Conservation (phyloP, 2,329 filamentous ascomycete species). For the Trichoderma semiorbis region DNA sequence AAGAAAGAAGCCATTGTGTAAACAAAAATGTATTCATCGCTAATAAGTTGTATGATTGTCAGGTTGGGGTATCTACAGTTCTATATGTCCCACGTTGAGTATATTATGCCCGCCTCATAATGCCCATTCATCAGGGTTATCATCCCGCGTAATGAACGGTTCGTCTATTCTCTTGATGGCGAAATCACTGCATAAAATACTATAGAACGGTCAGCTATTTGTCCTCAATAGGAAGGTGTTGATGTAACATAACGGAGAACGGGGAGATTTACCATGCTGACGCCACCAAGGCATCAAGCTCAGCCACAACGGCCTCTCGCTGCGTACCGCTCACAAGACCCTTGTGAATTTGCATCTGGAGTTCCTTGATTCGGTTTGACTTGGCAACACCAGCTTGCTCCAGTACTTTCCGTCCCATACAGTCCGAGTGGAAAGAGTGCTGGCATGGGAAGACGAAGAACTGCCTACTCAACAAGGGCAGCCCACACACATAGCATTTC, state of each 20-base stretch:
- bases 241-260: background rate
- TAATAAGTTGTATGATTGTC: background rate
- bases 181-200: conserved; percentile 90
- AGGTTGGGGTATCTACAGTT: conserved; percentile 15
- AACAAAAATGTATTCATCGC: background rate
- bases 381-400: conserved; percentile 74
- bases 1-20: background rate
- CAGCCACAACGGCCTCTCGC: conserved; percentile 78
- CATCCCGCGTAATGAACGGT: conserved; percentile 74
- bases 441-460: conserved; percentile 99
- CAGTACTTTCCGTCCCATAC: conserved; percentile 79
- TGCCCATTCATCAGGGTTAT: conserved; percentile 79
- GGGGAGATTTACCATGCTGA: conserved; percentile 68
- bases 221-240: background rate
- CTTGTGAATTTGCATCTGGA: conserved; percentile 79
- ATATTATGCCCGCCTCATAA: conserved; percentile 38
- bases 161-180: conserved; percentile 93
- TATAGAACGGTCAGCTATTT: conserved; percentile 35
- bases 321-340: conserved; percentile 66
- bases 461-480: conserved; percentile 83
- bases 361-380: conserved; percentile 75
- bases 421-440: conserved; percentile 96
- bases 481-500: conserved; percentile 81
- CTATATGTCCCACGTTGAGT: conserved; percentile 12
- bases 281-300: conserved; percentile 89